A percentile compares a stretch with the other conserved stretches of the same genome.
Conservation (phyloP, 78 protist genomes). For the Creolimax fragrantissima region DNA sequence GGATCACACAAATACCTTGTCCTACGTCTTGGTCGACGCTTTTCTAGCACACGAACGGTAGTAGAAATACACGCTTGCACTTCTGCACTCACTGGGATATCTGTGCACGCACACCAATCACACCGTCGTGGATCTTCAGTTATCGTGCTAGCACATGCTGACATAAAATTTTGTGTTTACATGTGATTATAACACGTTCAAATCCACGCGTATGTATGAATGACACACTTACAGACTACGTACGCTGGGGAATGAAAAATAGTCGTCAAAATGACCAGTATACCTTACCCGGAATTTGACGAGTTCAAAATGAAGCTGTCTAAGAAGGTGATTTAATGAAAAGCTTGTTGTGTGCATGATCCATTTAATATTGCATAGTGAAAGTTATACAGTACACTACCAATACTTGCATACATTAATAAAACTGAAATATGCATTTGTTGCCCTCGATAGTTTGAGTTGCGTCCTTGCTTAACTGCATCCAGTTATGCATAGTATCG, state of each 20-base stretch:
- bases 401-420: too few species aligned
- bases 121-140: too few species aligned
- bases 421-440: too few species aligned
- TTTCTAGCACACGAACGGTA: too few species aligned
- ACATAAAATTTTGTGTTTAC: neutral
- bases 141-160: too few species aligned
- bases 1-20: too few species aligned
- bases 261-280: constrained; percentile 9
- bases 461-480: neutral
- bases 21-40: too few species aligned
- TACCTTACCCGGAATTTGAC: constrained; percentile 25
- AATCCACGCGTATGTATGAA: neutral
- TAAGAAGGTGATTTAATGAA: neutral
- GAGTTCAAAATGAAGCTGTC: neutral
- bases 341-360: neutral
- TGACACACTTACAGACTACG: neutral
- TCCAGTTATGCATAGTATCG: neutral
- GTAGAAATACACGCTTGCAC: neutral
- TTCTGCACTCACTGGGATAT: too few species aligned
- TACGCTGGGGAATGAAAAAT: neutral
- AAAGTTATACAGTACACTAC: neutral
- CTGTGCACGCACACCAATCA: too few species aligned
- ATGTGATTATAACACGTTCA: neutral
- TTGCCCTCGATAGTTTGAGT: neutral
- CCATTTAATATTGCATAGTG: neutral